phyloP scores from a whole-genome alignment of 2,329 filamentous ascomycete species.

The Teratosphaeria viscida region DNA sequence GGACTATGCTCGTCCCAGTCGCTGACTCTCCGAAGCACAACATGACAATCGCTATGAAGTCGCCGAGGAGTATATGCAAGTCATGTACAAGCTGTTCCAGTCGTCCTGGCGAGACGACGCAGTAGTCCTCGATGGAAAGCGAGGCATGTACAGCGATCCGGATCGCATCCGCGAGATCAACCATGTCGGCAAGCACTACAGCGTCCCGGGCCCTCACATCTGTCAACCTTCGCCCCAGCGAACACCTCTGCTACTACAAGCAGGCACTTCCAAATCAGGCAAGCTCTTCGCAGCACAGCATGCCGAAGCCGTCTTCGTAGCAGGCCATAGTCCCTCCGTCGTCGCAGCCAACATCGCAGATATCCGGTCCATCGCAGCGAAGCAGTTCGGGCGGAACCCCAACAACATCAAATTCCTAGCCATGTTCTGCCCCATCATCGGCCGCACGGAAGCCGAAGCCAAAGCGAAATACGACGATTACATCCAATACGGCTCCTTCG shows the following conservation, averaged over 20 bases:
- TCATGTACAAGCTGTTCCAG: constrained; percentile 42
- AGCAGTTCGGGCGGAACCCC: constrained; percentile 43
- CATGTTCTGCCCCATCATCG: constrained; percentile 55
- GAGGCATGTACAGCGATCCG: constrained; percentile 46
- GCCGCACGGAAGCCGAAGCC: constrained; percentile 55
- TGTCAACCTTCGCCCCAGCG: constrained; percentile 30
- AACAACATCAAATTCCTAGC: constrained; percentile 57
- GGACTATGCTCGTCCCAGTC: background rate
- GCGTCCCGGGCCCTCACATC: background rate
- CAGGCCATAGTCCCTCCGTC: constrained; percentile 30
- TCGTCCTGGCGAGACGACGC: constrained; percentile 47
- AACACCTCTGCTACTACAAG: constrained; percentile 52
- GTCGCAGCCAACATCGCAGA: background rate
- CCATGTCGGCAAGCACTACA: constrained; percentile 42
- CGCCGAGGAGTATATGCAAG: constrained; percentile 51
- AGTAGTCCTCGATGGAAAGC: constrained; percentile 43
- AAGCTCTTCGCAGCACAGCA: constrained; percentile 59
- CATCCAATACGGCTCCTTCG: constrained; percentile 32
- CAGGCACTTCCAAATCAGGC: constrained; percentile 56
- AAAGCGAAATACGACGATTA: constrained; percentile 50
- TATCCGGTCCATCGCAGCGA: background rate
- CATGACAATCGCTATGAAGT: constrained; percentile 44
- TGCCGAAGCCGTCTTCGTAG: constrained; percentile 55
- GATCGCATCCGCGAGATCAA: constrained; percentile 50
- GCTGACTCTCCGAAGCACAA: background rate